Conservation (phyloP, 805 yeast genomes). For the Hanseniaspora mollemarum region DNA sequence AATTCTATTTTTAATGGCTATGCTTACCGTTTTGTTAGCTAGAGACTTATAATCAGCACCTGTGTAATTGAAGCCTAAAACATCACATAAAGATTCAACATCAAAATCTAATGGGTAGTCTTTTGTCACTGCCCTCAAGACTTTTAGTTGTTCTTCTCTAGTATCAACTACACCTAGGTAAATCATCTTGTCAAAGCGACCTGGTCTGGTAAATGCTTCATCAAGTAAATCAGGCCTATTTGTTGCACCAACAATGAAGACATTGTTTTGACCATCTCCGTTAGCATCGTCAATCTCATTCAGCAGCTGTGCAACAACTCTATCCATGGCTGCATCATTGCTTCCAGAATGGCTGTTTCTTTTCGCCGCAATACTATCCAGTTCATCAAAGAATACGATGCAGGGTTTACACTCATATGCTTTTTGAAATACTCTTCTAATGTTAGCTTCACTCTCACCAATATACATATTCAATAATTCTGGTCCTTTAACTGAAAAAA, state of each 20-base stretch:
- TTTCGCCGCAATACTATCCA: constrained; percentile 96
- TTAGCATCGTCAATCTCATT: constrained; percentile 98
- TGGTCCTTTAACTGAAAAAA: constrained; percentile 95
- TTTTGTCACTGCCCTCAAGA: constrained; percentile 77
- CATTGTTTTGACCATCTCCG: constrained; percentile 58
- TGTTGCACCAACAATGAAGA: constrained; percentile 97
- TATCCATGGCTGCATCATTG: constrained; percentile 97
- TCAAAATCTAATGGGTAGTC: constrained; percentile 55
- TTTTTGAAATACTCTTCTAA: constrained; percentile 80
- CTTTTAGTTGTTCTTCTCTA: constrained; percentile 73
- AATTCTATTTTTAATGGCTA: constrained; percentile 90
- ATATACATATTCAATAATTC: constrained; percentile 94
- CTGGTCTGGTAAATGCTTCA: constrained; percentile 87
- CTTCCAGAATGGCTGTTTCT: constrained; percentile 55
- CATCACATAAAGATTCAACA: constrained; percentile 52
- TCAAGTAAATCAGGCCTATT: constrained; percentile 91
- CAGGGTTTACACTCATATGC: constrained; percentile 97
- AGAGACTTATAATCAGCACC: constrained; percentile 97
- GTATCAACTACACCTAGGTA: constrained; percentile 90
- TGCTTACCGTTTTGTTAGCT: constrained; percentile 89
- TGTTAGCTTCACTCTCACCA: constrained; percentile 97
- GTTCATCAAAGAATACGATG: constrained; percentile 92
- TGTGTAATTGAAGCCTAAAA: constrained; percentile 55
- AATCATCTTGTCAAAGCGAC: constrained; percentile 89
- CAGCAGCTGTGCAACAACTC: constrained; percentile 87